phyloP scores from a whole-genome alignment of 345 rosid genomes.

The Ceriops zippeliana region DNA sequence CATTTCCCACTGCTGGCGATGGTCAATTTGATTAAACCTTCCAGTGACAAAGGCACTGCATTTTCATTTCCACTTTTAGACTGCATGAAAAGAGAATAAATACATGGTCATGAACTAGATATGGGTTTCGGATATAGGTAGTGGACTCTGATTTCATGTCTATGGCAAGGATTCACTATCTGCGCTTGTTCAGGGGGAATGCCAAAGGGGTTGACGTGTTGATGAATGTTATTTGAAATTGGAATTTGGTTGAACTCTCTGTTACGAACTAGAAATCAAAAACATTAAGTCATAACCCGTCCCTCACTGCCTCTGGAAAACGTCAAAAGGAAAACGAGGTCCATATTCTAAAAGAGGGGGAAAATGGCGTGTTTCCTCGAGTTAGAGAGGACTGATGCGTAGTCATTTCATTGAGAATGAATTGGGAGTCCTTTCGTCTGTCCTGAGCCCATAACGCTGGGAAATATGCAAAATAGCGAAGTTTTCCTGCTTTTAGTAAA shows the following conservation, averaged over 20 bases:
- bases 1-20: constrained; percentile 40
- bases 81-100: constrained; percentile 35
- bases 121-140: constrained; percentile 65
- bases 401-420: too few relatives aligned
- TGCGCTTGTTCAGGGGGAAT: constrained; percentile 7
- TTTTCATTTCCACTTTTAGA: constrained; percentile 36
- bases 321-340: too few relatives aligned
- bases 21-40: constrained; percentile 58
- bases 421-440: too few relatives aligned
- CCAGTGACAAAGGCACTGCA: constrained; percentile 40
- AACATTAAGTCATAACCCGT: too few relatives aligned
- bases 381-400: too few relatives aligned
- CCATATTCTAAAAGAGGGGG: too few relatives aligned
- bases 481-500: too few relatives aligned
- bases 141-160: constrained; percentile 22
- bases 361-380: too few relatives aligned
- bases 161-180: constrained; percentile 13
- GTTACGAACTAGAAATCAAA: neutral
- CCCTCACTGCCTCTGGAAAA: too few relatives aligned
- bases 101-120: constrained; percentile 66
- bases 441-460: too few relatives aligned
- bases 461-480: too few relatives aligned
- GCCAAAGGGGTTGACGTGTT: constrained; percentile 16
- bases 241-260: neutral
- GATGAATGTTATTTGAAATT: constrained; percentile 8